Base-by-base conservation (phyloP, 2,329 filamentous ascomycete species). In the Verticillium dahliae region DNA sequence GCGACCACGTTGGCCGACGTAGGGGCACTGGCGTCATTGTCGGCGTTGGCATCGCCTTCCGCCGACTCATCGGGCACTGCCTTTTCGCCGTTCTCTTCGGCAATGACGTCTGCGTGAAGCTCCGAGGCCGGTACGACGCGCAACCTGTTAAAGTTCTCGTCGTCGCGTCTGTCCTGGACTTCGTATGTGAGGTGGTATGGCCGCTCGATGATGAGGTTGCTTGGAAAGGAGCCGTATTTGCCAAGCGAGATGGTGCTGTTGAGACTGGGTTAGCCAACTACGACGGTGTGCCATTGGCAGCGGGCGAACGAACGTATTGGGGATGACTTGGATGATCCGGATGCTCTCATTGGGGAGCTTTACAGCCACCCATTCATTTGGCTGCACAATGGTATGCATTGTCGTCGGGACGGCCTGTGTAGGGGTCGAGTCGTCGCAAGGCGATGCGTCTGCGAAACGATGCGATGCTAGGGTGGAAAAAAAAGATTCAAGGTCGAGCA, bases 151-250 rank as follows among this genome's bases (percentile, higher is more conserved):
- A 88, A 90, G 65, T 79, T 80, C 66, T 90, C 86, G 63, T 83
- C 83, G 4, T 87, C 81, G 33, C 80, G 75, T 69, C 84, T 86
- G 69, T 97, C 92, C 65, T 90, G 84, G 2, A 98, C 82, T 74
- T 98, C 94, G 76, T 92, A 99, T 1, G 93, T 98, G 63, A 96
- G 80, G 77, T 97, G 86, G 72, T 91, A 97, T 0, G 95, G 95
- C 7, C 95, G 88, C n/a, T 92, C 90, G 65, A 99, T 85, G 56
- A 99, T 86, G 37, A 95, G 84, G 72, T 98, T 97, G 59, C 91
- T 87, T 15, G 91, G 89, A 72, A 99, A 97, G 1, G 87, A 86
- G 66, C 95, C 95, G 73, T 95, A 96, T 84, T 97, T 98, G 61
- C 92, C 92, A 38, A 98, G 81, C 1, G 91, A 92, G 66, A 98